A percentile compares a stretch with the other conserved stretches of the same genome.
These are phyloP conservation scores for Suillus subaureus DNA, from an alignment of 768 basidiomycete species.

Conservation along the genomic window DNA sequence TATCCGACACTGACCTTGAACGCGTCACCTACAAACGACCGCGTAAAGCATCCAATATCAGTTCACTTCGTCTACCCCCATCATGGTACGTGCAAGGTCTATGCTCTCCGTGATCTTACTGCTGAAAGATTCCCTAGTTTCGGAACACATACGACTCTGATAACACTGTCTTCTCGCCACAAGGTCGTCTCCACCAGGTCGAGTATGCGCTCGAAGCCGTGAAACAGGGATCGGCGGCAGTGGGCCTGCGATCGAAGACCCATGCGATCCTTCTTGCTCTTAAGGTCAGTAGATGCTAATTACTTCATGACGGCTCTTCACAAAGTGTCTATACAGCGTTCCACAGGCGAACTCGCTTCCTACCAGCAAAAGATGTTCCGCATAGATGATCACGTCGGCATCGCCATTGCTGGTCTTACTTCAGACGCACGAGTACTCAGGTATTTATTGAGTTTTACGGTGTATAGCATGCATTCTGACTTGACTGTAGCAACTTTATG, in stretches of 20 bases:
- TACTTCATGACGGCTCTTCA: slow-evolving; percentile 8
- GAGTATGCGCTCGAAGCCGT: slow-evolving; percentile 99
- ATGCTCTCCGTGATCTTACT: slow-evolving; percentile 11
- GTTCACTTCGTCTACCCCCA: slow-evolving; percentile 20
- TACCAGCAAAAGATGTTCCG: slow-evolving; percentile 99
- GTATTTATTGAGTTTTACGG: slow-evolving; percentile 39
- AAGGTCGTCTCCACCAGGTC: slow-evolving; percentile 95
- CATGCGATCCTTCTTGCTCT: slow-evolving; percentile 91
- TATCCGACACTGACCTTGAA: slow-evolving; percentile 21
- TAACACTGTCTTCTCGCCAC: slow-evolving; percentile 96
- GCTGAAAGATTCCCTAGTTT: slow-evolving; percentile 51
- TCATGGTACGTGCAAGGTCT: slow-evolving; percentile 31
- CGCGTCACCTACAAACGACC: slow-evolving; percentile 33
- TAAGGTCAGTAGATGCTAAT: slow-evolving; percentile 59
- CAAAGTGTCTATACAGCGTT: slow-evolving; percentile 60
- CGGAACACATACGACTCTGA: slow-evolving; percentile 98
- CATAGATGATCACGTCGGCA: slow-evolving; percentile 99
- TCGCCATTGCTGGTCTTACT: slow-evolving; percentile 98
- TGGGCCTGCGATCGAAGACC: slow-evolving; percentile 93
- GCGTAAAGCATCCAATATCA: slow-evolving; percentile 12
- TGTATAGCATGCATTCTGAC: slow-evolving; percentile 7
- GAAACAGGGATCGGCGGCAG: slow-evolving; percentile 99
- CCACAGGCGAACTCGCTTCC: slow-evolving; percentile 96
- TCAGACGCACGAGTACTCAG: slow-evolving; percentile 97
- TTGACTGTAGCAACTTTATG: slow-evolving; percentile 87